phyloP scores from a whole-genome alignment of 192 early-diverging fungal genomes.

The Coemansia sp. region DNA sequence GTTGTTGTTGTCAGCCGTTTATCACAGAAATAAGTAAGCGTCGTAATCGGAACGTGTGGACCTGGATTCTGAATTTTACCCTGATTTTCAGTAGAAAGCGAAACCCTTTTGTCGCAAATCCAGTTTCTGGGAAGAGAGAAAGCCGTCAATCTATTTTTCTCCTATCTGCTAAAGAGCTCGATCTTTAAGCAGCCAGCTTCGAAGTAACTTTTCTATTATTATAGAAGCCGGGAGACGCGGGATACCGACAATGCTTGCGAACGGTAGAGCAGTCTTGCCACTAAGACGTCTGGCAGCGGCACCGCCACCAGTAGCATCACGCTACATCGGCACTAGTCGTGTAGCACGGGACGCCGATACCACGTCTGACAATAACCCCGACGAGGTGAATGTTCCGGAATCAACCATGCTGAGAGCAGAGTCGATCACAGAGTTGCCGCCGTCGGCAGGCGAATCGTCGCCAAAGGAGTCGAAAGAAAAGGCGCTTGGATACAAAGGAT shows the following conservation, averaged over 20 bases:
- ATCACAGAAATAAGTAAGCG: background rate
- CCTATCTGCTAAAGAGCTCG: background rate
- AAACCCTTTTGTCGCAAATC: no score
- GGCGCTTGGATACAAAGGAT: slow-evolving; percentile 26
- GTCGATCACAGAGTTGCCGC: slow-evolving; percentile 14
- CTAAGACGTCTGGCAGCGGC: slow-evolving; percentile 9
- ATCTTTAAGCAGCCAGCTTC: background rate
- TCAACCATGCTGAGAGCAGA: slow-evolving; percentile 18
- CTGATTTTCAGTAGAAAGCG: background rate
- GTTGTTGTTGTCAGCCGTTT: background rate
- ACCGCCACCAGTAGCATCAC: slow-evolving; percentile 1
- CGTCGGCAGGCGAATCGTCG: background rate
- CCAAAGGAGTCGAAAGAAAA: background rate
- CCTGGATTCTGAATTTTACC: background rate
- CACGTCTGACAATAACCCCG: background rate
- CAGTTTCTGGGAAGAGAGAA: background rate
- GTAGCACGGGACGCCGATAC: slow-evolving; percentile 6
- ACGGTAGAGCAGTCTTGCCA: slow-evolving; percentile 14
- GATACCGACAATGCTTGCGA: slow-evolving; percentile 16
- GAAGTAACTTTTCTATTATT: background rate
- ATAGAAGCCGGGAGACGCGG: background rate
- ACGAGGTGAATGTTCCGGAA: background rate
- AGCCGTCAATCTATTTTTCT: background rate
- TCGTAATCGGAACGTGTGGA: background rate
- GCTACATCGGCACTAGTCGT: slow-evolving; percentile 17